Percentiles rank a stretch among this genome's conserved stretches.
Evolutionary conservation across 1,284 basidiomycete genomes (phyloP).

Genomic region (Heterobasidion occidentale): DNA sequence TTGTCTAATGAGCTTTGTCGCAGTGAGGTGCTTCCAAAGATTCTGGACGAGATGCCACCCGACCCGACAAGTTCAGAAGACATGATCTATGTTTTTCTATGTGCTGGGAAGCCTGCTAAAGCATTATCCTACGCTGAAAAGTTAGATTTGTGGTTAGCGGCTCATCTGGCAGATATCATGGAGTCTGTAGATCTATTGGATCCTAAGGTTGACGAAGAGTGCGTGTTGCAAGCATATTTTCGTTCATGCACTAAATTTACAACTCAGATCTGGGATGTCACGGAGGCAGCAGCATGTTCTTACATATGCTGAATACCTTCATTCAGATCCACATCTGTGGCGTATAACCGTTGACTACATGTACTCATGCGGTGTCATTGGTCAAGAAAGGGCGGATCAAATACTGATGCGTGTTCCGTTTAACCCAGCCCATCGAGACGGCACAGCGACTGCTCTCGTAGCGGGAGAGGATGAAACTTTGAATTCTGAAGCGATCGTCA

Average conservation of each 20-base stretch:
- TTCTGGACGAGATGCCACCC: slow-evolving; percentile 67
- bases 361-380: slow-evolving; percentile 70
- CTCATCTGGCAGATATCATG: slow-evolving; percentile 87
- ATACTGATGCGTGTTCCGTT: slow-evolving; percentile 68
- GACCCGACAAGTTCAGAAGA: slow-evolving; percentile 78
- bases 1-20: not conserved
- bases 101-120: slow-evolving; percentile 61
- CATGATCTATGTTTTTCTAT: slow-evolving; percentile 64
- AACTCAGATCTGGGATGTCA: slow-evolving; percentile 51
- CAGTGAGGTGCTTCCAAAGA: slow-evolving; percentile 60
- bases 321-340: slow-evolving; percentile 76
- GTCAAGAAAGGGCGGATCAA: slow-evolving; percentile 63
- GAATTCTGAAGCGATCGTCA: slow-evolving; percentile 44
- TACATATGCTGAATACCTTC: slow-evolving; percentile 76
- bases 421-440: slow-evolving; percentile 19
- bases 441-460: slow-evolving; percentile 8
- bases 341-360: slow-evolving; percentile 80
- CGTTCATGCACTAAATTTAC: not conserved
- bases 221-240: not conserved
- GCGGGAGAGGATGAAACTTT: slow-evolving; percentile 27
- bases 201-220: slow-evolving; percentile 47
- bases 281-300: slow-evolving; percentile 74
- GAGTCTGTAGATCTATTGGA: slow-evolving; percentile 59
- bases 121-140: slow-evolving; percentile 58
- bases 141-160: slow-evolving; percentile 84